phyloP scores from a whole-genome alignment of 352 stramenopile genomes.

The Globisporangium canariense region DNA sequence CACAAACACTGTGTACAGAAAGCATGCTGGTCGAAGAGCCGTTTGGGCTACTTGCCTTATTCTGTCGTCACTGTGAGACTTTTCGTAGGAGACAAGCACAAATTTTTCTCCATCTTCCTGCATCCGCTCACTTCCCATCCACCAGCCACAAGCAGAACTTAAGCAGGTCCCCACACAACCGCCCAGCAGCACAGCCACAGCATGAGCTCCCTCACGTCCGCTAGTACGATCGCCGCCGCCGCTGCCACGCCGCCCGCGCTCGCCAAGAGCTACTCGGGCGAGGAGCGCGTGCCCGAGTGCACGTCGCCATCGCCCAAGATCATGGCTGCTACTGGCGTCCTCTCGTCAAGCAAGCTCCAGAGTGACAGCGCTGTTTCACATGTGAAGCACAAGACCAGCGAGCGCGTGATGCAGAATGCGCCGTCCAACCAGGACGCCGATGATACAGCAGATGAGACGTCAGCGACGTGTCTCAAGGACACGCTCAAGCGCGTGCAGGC shows the following conservation, averaged over 20 bases:
- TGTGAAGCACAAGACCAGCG: neutral
- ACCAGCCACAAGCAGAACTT: no score
- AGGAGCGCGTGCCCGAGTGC: slow-evolving; percentile 16
- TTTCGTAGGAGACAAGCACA: no score
- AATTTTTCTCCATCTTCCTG: no score
- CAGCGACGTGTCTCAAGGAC: slow-evolving; percentile 29
- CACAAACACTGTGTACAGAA: no score
- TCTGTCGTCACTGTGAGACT: no score
- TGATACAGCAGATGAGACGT: neutral
- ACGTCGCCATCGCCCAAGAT: slow-evolving; percentile 9
- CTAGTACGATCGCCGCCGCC: neutral
- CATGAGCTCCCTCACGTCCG: neutral
- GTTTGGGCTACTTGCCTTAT: no score
- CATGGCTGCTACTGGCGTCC: neutral
- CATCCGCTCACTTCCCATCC: no score
- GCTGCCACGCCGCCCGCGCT: neutral
- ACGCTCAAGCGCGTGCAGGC: slow-evolving; percentile 52
- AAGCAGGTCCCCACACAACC: neutral
- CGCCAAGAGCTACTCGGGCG: slow-evolving; percentile 9
- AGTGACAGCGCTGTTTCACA: neutral
- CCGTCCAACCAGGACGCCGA: slow-evolving; percentile 12
- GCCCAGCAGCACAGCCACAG: neutral
- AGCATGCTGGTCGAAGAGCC: no score
- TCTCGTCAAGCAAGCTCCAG: neutral
- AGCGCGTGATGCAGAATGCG: neutral